Conservation (phyloP, 805 yeast genomes). For the Myxozyma neglecta region DNA sequence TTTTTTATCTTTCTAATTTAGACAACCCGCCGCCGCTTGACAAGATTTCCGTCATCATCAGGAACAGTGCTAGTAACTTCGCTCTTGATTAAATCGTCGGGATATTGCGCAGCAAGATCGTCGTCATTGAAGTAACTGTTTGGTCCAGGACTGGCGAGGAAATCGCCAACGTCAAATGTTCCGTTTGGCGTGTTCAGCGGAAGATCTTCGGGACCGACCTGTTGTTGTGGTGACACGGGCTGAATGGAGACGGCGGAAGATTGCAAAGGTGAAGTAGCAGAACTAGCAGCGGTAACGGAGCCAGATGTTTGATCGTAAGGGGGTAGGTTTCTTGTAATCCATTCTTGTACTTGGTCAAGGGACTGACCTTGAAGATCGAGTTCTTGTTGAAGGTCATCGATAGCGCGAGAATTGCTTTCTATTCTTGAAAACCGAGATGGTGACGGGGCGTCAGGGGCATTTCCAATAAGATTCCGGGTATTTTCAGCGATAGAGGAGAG, state of each 20-base stretch:
- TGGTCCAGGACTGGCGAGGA: slow-evolving; percentile 29
- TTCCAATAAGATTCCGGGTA: slow-evolving; percentile 11
- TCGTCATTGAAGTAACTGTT: slow-evolving; percentile 16
- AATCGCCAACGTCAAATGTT: slow-evolving; percentile 36
- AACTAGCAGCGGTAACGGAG: not conserved
- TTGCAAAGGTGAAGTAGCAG: not conserved
- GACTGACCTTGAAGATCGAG: slow-evolving; percentile 22
- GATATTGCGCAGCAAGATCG: slow-evolving; percentile 6
- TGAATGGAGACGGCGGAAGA: not conserved
- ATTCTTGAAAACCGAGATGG: not conserved
- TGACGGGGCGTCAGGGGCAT: slow-evolving; percentile 8
- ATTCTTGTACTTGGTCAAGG: slow-evolving; percentile 39
- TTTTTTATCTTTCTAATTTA: not conserved
- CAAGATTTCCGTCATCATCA: not conserved
- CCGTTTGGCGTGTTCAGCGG: not conserved
- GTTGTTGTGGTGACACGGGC: not conserved
- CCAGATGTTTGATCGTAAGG: not conserved
- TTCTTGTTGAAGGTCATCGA: slow-evolving; percentile 34
- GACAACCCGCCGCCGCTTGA: slow-evolving; percentile 9
- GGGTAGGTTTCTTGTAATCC: slow-evolving; percentile 32
- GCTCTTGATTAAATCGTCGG: slow-evolving; percentile 5
- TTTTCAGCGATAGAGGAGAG: slow-evolving; percentile 7
- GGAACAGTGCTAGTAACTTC: not conserved
- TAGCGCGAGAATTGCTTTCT: slow-evolving; percentile 20
- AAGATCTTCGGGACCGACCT: not conserved